Evolutionary conservation across 2,329 filamentous ascomycete species (phyloP), one percentile per base, ranked within the genome.

Genomic region (Penicillium sp.): DNA sequence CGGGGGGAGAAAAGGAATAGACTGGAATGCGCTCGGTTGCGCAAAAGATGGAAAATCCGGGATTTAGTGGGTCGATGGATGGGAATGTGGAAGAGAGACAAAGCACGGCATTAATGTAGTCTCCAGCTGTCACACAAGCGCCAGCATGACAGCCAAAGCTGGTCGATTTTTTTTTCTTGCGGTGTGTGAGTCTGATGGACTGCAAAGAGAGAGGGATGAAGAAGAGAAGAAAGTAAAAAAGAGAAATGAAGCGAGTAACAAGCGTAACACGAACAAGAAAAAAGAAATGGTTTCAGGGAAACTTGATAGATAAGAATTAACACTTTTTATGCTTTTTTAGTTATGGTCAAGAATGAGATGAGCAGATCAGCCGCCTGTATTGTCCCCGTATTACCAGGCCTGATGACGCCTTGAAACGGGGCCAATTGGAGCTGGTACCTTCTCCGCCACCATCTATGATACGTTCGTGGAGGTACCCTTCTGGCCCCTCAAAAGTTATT

Each of bases 51-150:
- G 56, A 39, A 54, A 62, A 43, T 29, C 50, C 50, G 50, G 64
- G 66, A 61, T 71, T 71, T 68, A 72, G 71, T 71, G 67, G 69
- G 60, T 67, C 63, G 63, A 67, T 65, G 52, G 63, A 67, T 71
- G 68, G 63, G 69, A 74, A 72, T 71, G 69, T 66, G 65, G 68
- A 62, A 54, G 65, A 71, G 65, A 71, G 66, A 73, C 72, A 66
- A 71, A 68, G 67, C 66, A 69, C 67, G 59, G 68, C 66, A 69
- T 70, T 68, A 49, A 70, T 65, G 68, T 69, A 67, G 64, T 33
- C n/a, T 68, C 61, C 68, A 71, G 68, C 65, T 71, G 71, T 74
- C 70, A 73, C 71, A 74, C 71, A 70, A 65, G 60, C 65, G 67
- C 65, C 67, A 71, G 70, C 70, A 70, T 71, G 35, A 39, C 35